A percentile compares a stretch with the other conserved stretches of the same genome.
Evolutionary conservation across 2,329 filamentous ascomycete genomes (phyloP).

Genomic region (Domatiomyces globalis): DNA sequence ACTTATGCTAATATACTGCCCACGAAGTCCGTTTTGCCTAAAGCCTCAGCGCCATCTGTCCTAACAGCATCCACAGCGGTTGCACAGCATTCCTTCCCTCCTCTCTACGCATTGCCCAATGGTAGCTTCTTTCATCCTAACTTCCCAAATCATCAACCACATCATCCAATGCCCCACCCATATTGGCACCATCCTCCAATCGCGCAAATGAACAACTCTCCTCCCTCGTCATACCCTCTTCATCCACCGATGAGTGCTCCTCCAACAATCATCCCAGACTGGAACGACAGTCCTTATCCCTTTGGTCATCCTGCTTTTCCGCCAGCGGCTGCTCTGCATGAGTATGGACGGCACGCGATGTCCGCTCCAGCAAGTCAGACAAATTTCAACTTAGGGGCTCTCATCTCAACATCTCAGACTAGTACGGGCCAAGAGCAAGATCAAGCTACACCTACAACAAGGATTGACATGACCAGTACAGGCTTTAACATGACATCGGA

Average conservation of each 20-base stretch:
- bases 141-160: background rate
- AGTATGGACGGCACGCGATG: background rate
- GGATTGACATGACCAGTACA: background rate
- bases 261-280: background rate
- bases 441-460: background rate
- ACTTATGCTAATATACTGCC: background rate
- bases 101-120: background rate
- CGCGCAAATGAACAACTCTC: background rate
- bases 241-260: background rate
- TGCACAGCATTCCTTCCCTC: background rate
- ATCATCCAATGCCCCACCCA: background rate
- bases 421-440: background rate
- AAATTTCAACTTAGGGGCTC: background rate
- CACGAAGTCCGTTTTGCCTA: background rate
- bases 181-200: background rate
- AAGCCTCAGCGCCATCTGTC: background rate
- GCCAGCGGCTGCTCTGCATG: background rate
- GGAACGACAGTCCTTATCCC: background rate
- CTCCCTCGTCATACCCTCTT: background rate
- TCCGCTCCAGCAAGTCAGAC: background rate
- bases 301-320: background rate
- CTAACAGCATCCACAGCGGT: background rate
- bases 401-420: background rate
- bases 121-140: background rate
- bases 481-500: background rate